phyloP scores from a whole-genome alignment of 169 alveolate species.

The Plasmodium reichenowi region DNA sequence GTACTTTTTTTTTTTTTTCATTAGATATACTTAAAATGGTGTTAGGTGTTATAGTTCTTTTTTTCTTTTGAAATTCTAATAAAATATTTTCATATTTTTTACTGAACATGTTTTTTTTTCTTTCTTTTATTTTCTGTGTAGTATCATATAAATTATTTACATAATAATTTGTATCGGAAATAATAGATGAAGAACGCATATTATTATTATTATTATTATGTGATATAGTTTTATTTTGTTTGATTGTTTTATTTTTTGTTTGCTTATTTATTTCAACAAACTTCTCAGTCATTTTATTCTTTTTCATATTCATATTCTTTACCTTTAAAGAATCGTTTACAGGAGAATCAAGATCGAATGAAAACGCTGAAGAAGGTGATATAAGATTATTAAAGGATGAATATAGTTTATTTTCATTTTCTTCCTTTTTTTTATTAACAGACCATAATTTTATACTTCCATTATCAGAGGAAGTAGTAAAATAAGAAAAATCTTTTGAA shows the following conservation, averaged over 20 bases:
- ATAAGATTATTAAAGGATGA: slow-evolving; percentile 11
- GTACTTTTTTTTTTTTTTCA: slow-evolving; percentile 16
- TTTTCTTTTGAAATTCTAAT: slow-evolving; percentile 8
- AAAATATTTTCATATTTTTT: slow-evolving; percentile 10
- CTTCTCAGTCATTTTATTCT: not conserved
- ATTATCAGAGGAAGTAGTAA: slow-evolving; percentile 58
- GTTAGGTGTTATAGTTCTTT: slow-evolving; percentile 41
- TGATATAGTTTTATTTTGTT: too few species aligned
- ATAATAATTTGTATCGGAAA: too few species aligned
- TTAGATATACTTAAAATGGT: not conserved
- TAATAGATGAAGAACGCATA: too few species aligned
- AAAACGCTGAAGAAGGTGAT: not conserved
- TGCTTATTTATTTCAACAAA: too few species aligned
- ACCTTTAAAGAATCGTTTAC: not conserved
- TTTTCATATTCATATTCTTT: not conserved
- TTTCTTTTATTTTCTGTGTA: too few species aligned
- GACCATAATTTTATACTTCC: slow-evolving; percentile 66
- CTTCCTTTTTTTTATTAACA: not conserved
- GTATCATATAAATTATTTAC: too few species aligned
- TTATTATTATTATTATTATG: too few species aligned
- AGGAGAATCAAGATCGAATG: too few species aligned
- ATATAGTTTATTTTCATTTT: not conserved
- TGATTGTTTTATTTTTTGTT: too few species aligned
- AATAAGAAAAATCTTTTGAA: slow-evolving; percentile 10
- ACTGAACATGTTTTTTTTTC: not conserved